Base-by-base conservation (phyloP, 2,329 filamentous ascomycete genomes). In the Gaeumannomyces tritici region DNA sequence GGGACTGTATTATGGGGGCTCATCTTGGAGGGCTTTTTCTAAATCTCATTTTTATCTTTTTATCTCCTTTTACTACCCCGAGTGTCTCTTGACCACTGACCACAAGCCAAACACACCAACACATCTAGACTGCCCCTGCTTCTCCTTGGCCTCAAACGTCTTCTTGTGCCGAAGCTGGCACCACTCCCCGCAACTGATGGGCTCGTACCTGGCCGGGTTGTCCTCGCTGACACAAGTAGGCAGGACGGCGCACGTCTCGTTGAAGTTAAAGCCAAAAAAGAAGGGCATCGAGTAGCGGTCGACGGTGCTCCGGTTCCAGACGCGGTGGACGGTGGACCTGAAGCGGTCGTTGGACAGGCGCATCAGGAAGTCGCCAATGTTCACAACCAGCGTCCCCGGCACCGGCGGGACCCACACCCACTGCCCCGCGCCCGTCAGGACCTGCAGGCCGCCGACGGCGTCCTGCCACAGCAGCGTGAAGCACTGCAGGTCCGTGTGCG, bases 261-360 rank as follows among this genome's bases (percentile, higher is more conserved):
- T 76, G 31, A 75, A 74, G 65, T 80, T 79, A 63, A 80, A 75
- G 4, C 77, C 79, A 61, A 84, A 80, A 70, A 84, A 84, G 68
- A 84, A 84, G 0, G 81, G 80, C 78, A 84, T 82, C 0, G 78
- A 82, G 55, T 81, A 79, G 18, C 81, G 72, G 61, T 79, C 77
- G 13, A 69, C 69, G 0, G 66, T 65, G 0, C 73, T 72, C 56
- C 74, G 71, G 64, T 80, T 80, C 35, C 75, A 76, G 3, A 84
- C 80, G 21, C 80, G 72, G 68, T 83, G 81, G 24, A 83, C 77
- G 0, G 79, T 82, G 15, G 63, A 63, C 65, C 75, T 79, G 66
- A 81, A 80, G 21, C 70, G 74, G 66, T 82, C 77, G 67, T 83
- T 82, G 55, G 75, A 78, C 28, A 82, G 71, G 13, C 79, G 73